Percentiles rank a stretch among this genome's conserved stretches.
phyloP scores from a whole-genome alignment of 768 basidiomycete species.

The Mycena sanguinolenta region DNA sequence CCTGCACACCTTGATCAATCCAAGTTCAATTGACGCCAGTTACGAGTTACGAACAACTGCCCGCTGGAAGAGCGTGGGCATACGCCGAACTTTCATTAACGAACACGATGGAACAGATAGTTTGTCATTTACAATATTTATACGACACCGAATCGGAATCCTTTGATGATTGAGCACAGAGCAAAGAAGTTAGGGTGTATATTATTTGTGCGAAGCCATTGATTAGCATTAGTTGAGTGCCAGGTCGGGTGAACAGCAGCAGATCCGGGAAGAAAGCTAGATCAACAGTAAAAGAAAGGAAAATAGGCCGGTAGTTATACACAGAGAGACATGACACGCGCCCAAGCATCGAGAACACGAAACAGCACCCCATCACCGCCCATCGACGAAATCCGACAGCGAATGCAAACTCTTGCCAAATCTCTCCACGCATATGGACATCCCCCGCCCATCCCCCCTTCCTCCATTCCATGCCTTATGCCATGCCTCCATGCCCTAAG shows the following conservation, averaged over 20 bases:
- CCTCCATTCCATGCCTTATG: no score
- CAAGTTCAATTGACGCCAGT: no score
- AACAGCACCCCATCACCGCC: constrained; percentile 30
- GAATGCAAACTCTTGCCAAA: constrained; percentile 55
- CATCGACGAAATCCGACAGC: constrained; percentile 57
- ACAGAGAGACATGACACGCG: not conserved
- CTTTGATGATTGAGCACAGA: no score
- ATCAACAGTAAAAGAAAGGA: not conserved
- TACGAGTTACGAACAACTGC: no score
- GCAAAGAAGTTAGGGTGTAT: no score
- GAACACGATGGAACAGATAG: not conserved
- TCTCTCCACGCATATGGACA: constrained; percentile 50
- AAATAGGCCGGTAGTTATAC: not conserved
- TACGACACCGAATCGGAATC: no score
- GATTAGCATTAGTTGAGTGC: not conserved
- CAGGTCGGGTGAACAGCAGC: not conserved
- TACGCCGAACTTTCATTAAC: no score
- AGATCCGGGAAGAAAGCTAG: not conserved
- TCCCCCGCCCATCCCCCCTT: no score
- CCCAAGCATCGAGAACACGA: not conserved
- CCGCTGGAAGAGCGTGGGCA: no score
- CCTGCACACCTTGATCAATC: no score
- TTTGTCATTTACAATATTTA: no score
- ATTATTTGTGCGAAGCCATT: not conserved
- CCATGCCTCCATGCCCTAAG: no score